Evolutionary conservation across 345 rosid species (phyloP).

Genomic region (Barbarea vulgaris): DNA sequence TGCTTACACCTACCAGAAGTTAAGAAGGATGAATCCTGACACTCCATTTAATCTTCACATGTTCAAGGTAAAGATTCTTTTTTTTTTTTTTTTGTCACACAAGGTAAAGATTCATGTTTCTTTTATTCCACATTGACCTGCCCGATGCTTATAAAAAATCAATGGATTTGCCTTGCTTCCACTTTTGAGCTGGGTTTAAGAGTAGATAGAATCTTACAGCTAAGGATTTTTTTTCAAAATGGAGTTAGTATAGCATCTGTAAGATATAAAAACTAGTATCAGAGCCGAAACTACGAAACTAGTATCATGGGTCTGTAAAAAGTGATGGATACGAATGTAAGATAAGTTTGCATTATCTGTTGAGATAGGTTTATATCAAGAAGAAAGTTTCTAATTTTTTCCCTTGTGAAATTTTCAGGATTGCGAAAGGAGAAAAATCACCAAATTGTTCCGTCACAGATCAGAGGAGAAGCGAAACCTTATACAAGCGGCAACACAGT

Average conservation of each 20-base stretch:
- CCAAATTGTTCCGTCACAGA: conserved; percentile 78
- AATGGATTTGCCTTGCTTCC: not conserved
- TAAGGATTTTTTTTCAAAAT: not conserved
- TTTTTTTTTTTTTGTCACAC: no score
- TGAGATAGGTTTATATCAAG: not conserved
- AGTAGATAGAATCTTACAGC: no score
- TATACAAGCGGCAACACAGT: conserved; percentile 42
- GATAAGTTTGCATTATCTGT: not conserved
- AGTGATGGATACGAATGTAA: not conserved
- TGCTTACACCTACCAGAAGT: conserved; percentile 79
- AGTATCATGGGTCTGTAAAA: not conserved
- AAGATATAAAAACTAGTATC: not conserved
- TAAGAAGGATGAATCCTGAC: conserved; percentile 72
- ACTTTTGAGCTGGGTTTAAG: no score
- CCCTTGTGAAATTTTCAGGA: conserved; percentile 49
- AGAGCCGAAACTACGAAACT: not conserved
- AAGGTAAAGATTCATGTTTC: not conserved
- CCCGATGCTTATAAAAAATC: not conserved
- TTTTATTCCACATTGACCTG: not conserved
- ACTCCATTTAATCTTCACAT: conserved; percentile 84
- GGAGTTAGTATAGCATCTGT: not conserved
- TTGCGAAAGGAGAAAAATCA: conserved; percentile 81
- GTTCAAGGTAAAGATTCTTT: conserved; percentile 89
- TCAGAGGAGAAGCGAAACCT: conserved; percentile 59
- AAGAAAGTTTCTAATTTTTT: no score